Evolutionary conservation across 1,284 basidiomycete species (phyloP).

Genomic region (Pseudozyma tsukubaensis): DNA sequence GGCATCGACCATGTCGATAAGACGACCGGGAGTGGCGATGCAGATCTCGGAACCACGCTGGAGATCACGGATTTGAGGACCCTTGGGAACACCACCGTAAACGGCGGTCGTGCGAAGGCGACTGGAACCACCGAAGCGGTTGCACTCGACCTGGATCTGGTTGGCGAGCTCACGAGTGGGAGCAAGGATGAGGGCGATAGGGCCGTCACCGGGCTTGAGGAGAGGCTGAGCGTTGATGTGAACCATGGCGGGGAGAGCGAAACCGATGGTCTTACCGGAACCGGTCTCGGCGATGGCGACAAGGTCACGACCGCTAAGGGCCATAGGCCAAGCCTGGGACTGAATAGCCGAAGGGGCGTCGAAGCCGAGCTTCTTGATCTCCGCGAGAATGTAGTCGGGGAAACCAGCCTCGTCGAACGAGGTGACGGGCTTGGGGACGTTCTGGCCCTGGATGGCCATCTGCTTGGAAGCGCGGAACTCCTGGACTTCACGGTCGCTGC

Average conservation of each 20-base stretch:
- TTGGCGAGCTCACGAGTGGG: constrained; percentile 98
- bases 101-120: constrained; percentile 97
- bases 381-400: constrained; percentile 93
- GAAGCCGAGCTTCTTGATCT: constrained; percentile 94
- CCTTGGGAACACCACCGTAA: constrained; percentile 98
- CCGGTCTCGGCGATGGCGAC: constrained; percentile 83
- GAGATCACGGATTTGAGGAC: constrained; percentile 95
- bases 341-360: constrained; percentile 90
- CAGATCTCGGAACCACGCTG: constrained; percentile 96
- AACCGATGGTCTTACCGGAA: constrained; percentile 85
- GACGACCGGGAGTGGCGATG: constrained; percentile 78
- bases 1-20: constrained; percentile 92
- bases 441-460: constrained; percentile 89
- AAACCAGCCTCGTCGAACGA: constrained; percentile 94
- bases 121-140: constrained; percentile 96
- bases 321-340: constrained; percentile 99
- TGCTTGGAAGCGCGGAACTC: constrained; percentile 87
- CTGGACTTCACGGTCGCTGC: constrained; percentile 85
- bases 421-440: constrained; percentile 88
- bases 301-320: constrained; percentile 89
- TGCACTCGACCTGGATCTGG: constrained; percentile 98
- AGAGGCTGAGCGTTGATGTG: constrained; percentile 99
- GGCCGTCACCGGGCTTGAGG: constrained; percentile 91
- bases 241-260: constrained; percentile 97
- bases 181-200: constrained; percentile 94